phyloP scores from a whole-genome alignment of 148 eudicot genomes.

The Camellia lanceoleosa region DNA sequence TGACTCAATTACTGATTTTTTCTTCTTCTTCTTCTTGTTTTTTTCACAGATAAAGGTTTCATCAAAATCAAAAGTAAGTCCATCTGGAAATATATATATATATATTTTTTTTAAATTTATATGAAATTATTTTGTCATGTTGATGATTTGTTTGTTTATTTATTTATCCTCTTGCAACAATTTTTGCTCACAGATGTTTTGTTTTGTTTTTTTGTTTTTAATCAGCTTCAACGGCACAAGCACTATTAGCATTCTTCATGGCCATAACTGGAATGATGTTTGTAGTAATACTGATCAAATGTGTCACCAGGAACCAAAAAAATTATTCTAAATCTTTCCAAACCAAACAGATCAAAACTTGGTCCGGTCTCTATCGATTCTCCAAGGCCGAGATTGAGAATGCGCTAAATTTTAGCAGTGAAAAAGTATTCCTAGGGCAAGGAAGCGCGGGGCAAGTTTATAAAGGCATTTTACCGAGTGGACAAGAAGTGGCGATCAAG shows the following conservation, averaged over 20 bases:
- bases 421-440: conserved; percentile 32
- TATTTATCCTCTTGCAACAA: not conserved
- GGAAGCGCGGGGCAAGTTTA: conserved; percentile 46
- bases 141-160: not conserved
- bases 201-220: not conserved
- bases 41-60: conserved; percentile 28
- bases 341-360: conserved; percentile 19
- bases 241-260: conserved; percentile 23
- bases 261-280: conserved; percentile 20
- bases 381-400: conserved; percentile 44
- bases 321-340: conserved; percentile 8
- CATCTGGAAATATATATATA: no score
- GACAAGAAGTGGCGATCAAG: conserved; percentile 45
- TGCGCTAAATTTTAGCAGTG: conserved; percentile 30
- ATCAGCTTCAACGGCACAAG: conserved; percentile 32
- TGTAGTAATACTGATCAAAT: conserved; percentile 26
- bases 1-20: not conserved
- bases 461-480: conserved; percentile 44
- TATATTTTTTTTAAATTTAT: no score
- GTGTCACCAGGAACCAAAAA: conserved; percentile 24
- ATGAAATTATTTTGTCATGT: not conserved
- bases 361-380: conserved; percentile 39
- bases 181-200: not conserved
- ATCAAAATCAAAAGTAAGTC: conserved; percentile 35
- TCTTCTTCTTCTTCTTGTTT: not conserved